phyloP scores from a whole-genome alignment of 2,329 filamentous ascomycete genomes.

The Diatrype stigma region DNA sequence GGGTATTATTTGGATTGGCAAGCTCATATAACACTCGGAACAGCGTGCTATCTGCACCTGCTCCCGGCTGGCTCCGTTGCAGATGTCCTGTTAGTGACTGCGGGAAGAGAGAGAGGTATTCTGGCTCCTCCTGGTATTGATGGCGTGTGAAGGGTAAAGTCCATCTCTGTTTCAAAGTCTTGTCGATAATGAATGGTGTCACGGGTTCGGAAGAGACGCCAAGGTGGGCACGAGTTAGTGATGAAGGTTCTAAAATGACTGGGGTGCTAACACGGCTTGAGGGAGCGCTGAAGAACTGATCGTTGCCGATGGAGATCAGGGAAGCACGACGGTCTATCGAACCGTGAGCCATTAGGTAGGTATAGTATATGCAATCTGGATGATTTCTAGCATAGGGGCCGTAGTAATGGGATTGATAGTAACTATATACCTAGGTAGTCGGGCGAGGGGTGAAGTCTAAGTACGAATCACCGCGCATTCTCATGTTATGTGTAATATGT shows the following conservation, averaged over 20 bases:
- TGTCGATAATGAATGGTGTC: not conserved
- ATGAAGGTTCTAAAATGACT: constrained; percentile 11
- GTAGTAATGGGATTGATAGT: too few species aligned
- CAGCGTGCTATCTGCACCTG: not conserved
- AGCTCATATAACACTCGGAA: not conserved
- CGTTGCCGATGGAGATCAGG: constrained; percentile 14
- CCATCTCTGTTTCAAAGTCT: constrained; percentile 5
- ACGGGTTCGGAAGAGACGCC: not conserved
- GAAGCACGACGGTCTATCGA: constrained; percentile 5
- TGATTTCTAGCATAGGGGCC: too few species aligned
- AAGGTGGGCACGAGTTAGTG: constrained; percentile 5
- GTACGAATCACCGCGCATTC: too few species aligned
- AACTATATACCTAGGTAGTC: too few species aligned
- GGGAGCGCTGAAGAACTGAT: constrained; percentile 22
- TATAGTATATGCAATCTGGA: too few species aligned
- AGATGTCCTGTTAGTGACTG: constrained; percentile 8
- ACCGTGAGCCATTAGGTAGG: constrained; percentile 6
- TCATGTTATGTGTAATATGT: too few species aligned
- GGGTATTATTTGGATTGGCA: not conserved
- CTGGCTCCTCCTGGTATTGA: constrained; percentile 3
- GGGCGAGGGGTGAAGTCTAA: too few species aligned
- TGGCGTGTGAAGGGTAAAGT: constrained; percentile 2
- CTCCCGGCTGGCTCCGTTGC: not conserved
- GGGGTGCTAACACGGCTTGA: constrained; percentile 17
- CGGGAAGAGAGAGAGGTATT: constrained; percentile 10